Conservation (phyloP, 805 yeast species). For the Pichia occidentalis region DNA sequence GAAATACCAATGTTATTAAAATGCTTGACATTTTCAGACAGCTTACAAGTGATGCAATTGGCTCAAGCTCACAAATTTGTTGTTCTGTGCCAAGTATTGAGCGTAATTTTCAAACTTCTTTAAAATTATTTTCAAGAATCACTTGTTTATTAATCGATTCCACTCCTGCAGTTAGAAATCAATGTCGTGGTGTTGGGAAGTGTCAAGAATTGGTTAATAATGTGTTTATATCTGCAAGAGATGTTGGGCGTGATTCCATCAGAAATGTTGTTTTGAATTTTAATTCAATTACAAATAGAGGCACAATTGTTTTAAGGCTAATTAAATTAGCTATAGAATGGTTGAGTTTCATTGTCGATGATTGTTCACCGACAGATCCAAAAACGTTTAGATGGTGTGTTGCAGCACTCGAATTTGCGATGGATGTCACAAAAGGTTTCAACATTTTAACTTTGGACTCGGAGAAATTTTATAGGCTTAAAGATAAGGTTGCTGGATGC, state of each 20-base stretch:
- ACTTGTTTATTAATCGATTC: constrained; percentile 59
- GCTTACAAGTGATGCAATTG: constrained; percentile 48
- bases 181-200: constrained; percentile 51
- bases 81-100: constrained; percentile 72
- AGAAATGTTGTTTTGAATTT: constrained; percentile 47
- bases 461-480: constrained; percentile 64
- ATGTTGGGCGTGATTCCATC: constrained; percentile 69
- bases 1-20: constrained; percentile 43
- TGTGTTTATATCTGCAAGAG: constrained; percentile 71
- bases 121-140: constrained; percentile 61
- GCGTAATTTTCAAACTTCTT: constrained; percentile 58
- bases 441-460: constrained; percentile 77
- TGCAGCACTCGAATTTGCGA: constrained; percentile 88
- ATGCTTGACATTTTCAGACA: constrained; percentile 53
- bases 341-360: constrained; percentile 90
- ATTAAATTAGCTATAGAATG: constrained; percentile 78
- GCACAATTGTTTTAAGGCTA: constrained; percentile 62
- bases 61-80: constrained; percentile 50
- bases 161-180: constrained; percentile 43
- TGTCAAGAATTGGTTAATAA: constrained; percentile 74
- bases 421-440: constrained; percentile 88
- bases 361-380: constrained; percentile 86
- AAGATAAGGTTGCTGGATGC: constrained; percentile 85
- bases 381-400: constrained; percentile 96
- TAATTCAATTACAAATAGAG: constrained; percentile 39